phyloP scores from a whole-genome alignment of 139 green algal genomes.

The Deuterostichococcus epilithicus region DNA sequence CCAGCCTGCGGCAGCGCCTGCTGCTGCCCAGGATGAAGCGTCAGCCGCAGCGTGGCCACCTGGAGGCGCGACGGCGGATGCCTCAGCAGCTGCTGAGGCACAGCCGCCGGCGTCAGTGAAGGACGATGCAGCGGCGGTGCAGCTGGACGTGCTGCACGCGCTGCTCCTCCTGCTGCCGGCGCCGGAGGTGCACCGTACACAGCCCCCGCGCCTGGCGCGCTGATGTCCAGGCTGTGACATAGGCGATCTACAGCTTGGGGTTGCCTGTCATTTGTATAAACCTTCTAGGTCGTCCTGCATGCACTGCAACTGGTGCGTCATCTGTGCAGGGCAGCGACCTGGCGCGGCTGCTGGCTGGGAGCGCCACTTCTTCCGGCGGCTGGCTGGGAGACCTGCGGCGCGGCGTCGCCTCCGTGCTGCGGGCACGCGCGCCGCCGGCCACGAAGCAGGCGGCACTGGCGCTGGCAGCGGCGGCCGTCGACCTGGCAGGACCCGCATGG shows the following conservation, averaged over 20 bases:
- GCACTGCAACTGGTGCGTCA: constrained; percentile 1
- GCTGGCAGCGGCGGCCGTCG: constrained; percentile 39
- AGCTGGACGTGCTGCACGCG: constrained; percentile 57
- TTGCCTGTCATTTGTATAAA: too few relatives aligned
- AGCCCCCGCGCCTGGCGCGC: too few relatives aligned
- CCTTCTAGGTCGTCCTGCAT: too few relatives aligned
- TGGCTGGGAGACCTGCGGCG: constrained; percentile 35
- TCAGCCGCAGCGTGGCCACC: constrained; percentile 9
- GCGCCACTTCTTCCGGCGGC: not conserved
- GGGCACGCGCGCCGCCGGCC: constrained; percentile 20
- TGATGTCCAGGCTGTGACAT: too few relatives aligned
- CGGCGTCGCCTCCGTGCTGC: constrained; percentile 37
- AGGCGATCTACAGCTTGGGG: too few relatives aligned
- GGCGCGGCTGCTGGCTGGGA: not conserved
- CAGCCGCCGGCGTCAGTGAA: not conserved
- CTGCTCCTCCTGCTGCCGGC: constrained; percentile 55
- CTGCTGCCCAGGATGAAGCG: not conserved
- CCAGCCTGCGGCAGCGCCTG: not conserved
- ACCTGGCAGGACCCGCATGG: constrained; percentile 42
- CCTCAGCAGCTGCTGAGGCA: too few relatives aligned
- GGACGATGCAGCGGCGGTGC: constrained; percentile 30
- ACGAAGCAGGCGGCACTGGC: constrained; percentile 55
- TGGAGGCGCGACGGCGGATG: too few relatives aligned
- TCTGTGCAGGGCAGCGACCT: not conserved
- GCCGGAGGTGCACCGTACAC: too few relatives aligned